Base-by-base conservation (phyloP, 805 yeast species). In the Suhomyces canberraensis region DNA sequence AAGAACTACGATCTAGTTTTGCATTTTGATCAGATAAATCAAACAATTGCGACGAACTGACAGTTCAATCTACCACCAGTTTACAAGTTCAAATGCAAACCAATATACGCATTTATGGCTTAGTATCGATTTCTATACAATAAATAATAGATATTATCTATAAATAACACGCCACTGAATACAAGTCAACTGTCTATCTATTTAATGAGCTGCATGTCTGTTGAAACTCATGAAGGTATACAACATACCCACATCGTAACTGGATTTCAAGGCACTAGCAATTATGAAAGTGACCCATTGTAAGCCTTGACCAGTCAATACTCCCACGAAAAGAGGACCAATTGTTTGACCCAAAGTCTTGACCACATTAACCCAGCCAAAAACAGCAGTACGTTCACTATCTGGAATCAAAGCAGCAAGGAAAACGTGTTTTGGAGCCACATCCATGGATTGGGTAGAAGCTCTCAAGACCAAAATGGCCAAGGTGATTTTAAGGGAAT, bases 381-480 rank as follows among this genome's bases (percentile, higher is more conserved):
- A 58, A 1, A 69, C 71, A 1, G 69, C 64, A 2, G 75, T 67
- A 33, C 75, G 49, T 36, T 66, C 70, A 21, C 54, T 47, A 18
- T 66, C 66, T 4, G 65, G 54, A 4, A 66, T 66, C 21, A 66
- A 54, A 0, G 73, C 52, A 7, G 74, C 69, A 16, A 71, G 54
- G 41, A 71, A 70, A 4, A 71, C 73, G 32, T 68, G 71, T 37
- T 72, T 72, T 8, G 76, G 71, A 1, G 75, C 73, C 19, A 65
- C 57, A 42, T 72, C 78, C 76, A 72, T 70, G 16, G 70, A 54
- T 43, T 70, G 69, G 24, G 71, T 64, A 2, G 60, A 46, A 1
- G 71, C 61, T 47, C 75, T 56, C 11, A 60, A 40, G 3, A 67
- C 43, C 28, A 64, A 40, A 3, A 64, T 50, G 11, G 56, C 44